These are phyloP conservation scores for Achaetomium macrosporum DNA, from an alignment of 2,329 filamentous ascomycete genomes.

Conservation along the genomic window DNA sequence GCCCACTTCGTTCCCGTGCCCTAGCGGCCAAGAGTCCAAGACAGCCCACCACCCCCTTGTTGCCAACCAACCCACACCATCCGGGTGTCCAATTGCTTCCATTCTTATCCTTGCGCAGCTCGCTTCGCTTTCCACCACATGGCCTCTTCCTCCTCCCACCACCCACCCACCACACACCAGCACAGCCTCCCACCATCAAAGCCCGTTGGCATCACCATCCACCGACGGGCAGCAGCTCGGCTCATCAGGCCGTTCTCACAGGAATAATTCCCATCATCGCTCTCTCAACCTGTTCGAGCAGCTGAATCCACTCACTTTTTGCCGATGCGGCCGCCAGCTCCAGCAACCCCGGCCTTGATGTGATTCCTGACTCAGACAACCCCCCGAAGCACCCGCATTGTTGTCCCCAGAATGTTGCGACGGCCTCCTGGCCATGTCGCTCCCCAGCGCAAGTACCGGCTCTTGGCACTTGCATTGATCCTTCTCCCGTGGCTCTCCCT, in stretches of 20 bases:
- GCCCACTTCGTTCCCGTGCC: conserved; percentile 18
- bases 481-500: conserved; percentile 50
- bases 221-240: background rate
- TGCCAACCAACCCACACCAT: background rate
- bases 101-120: conserved; percentile 17
- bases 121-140: conserved; percentile 16
- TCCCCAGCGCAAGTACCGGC: conserved; percentile 38
- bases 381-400: conserved; percentile 23
- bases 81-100: conserved; percentile 21
- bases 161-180: background rate
- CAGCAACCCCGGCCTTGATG: conserved; percentile 18
- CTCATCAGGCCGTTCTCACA: no score
- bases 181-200: background rate
- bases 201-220: background rate
- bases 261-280: background rate
- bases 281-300: background rate
- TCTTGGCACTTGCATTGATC: conserved; percentile 53
- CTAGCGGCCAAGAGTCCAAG: background rate
- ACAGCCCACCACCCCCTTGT: conserved; percentile 16
- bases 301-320: conserved; percentile 2
- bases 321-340: conserved; percentile 1
- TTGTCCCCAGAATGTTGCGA: conserved; percentile 51
- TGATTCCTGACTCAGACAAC: conserved; percentile 18
- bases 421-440: conserved; percentile 54
- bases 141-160: conserved; percentile 11